Base-by-base conservation (phyloP, 768 basidiomycete genomes). In the Termitomyces sp. region DNA sequence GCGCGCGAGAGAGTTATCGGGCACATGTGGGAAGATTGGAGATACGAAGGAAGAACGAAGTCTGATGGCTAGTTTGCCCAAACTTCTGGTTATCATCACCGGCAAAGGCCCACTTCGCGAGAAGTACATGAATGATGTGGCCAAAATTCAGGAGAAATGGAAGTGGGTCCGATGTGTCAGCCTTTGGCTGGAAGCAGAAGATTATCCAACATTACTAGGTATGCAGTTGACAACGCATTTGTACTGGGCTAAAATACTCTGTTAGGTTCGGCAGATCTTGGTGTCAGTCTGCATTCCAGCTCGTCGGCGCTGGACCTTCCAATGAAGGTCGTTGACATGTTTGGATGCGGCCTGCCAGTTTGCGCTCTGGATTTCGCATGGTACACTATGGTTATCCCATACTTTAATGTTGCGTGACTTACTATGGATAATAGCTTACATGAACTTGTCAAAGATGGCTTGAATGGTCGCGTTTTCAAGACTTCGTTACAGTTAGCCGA, bases 301-400 rank as follows among this genome's bases (percentile, higher is more conserved):
- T 93, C 92, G 0, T 95, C 92, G 2, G 89, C 83, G 1, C 73
- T 94, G 56, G 97, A 99, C 71, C 75, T 99, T 55, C 97, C 97
- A 3, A 99, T 99, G 97, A 99, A 99, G 71, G 86, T 99, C 5
- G 94, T 99, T 7, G 97, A 99, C 70, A 98, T 98, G 96, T 98
- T 98, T 74, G 97, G 97, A 4, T 98, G 95, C 64, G 88, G 88
- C 5, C 76, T 98, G 56, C 96, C 96, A 0, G 97, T 98, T 8
- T 90, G 95, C 60, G 95, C 97, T 0, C 78, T 94, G 3, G 79
- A 86, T 50, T 99, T 96, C 67, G 73, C 78, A 43, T 96, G 92
- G 94, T 95, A 60, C 11, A 41, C 5, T 18, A 40, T 40, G 18
- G 18, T 6, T n/a, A 83, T 41, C 54, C 44, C 54, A 47, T 33